These are phyloP conservation scores for Populus hybrid DNA, from an alignment of 441 rosid species.

Conservation along the genomic window DNA sequence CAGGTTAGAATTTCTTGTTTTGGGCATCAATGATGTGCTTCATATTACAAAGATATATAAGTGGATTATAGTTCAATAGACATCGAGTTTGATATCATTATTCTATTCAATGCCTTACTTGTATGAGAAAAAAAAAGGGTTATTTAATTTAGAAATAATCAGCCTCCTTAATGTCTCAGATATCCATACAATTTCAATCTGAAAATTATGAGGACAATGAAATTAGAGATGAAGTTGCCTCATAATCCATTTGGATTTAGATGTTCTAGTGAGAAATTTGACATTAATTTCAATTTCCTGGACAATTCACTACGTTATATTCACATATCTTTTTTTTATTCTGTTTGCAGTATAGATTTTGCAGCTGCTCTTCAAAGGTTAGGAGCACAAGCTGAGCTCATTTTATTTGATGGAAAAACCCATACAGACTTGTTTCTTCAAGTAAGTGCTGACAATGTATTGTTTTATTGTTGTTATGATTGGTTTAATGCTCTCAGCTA, in stretches of 20 bases:
- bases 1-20: constrained; percentile 49
- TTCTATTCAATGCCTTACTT: background rate
- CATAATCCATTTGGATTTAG: background rate
- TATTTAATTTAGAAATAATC: too few species aligned
- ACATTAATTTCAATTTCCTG: background rate
- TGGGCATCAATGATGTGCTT: background rate
- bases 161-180: background rate
- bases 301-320: background rate
- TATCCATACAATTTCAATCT: background rate
- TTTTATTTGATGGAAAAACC: constrained; percentile 77
- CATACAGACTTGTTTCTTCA: constrained; percentile 97
- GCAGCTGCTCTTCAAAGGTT: constrained; percentile 57
- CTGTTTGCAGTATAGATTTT: constrained; percentile 56
- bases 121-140: too few species aligned
- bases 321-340: background rate
- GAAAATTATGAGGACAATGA: too few species aligned
- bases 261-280: background rate
- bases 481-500: background rate
- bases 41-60: background rate
- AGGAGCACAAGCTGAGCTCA: constrained; percentile 66
- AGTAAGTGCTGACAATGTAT: constrained; percentile 31
- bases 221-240: background rate
- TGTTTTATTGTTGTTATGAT: background rate
- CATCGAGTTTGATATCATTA: background rate
- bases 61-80: too few species aligned